Evolutionary conservation across 202 grass and related monocot genomes (phyloP).

Genomic region (Digitaria exilis): DNA sequence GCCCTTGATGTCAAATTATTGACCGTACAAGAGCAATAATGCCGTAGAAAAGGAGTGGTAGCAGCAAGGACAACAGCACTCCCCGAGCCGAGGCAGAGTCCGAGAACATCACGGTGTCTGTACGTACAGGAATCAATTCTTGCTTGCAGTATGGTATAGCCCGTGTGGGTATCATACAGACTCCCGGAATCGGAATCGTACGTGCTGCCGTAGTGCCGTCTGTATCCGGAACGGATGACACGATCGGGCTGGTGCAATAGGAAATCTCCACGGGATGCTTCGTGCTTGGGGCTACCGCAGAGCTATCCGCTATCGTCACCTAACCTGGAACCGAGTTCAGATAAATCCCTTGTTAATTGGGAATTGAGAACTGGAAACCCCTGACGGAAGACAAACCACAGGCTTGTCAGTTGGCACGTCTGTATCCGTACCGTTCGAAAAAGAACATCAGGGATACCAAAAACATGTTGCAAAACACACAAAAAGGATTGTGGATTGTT

Average conservation of each 20-base stretch:
- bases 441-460: background rate
- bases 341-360: background rate
- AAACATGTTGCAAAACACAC: background rate
- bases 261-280: constrained; percentile 31
- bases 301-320: constrained; percentile 24
- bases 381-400: background rate
- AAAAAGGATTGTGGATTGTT: background rate
- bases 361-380: background rate
- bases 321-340: background rate
- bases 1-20: constrained; percentile 6
- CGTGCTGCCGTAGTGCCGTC: background rate
- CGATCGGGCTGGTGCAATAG: constrained; percentile 1
- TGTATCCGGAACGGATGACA: background rate
- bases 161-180: background rate
- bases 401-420: constrained; percentile 18
- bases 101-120: too few relatives aligned
- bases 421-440: background rate
- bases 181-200: background rate
- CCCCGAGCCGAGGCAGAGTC: background rate
- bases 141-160: too few relatives aligned
- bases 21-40: background rate
- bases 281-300: constrained; percentile 18
- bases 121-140: background rate
- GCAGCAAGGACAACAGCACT: background rate
- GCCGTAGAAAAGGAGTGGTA: background rate